These are phyloP conservation scores for Lasiodiplodia sp. DNA, from an alignment of 2,329 filamentous ascomycete species.

Conservation along the genomic window DNA sequence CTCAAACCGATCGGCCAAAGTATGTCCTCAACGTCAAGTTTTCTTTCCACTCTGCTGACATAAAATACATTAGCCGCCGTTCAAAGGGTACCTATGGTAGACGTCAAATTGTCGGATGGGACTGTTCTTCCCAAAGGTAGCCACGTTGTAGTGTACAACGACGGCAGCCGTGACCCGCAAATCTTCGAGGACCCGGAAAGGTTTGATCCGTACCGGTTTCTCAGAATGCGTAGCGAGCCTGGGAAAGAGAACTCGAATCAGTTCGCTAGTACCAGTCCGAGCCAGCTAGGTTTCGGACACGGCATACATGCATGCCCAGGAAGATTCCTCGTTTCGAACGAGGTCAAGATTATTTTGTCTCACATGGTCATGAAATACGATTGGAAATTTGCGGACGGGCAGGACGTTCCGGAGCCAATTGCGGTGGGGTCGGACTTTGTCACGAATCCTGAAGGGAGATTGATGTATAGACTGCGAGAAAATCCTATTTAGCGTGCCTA, in stretches of 20 bases:
- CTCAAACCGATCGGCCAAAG: constrained; percentile 1
- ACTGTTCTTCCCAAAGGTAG: constrained; percentile 30
- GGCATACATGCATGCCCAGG: neutral
- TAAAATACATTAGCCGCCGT: constrained; percentile 12
- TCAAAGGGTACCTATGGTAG: neutral
- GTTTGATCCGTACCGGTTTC: constrained; percentile 32
- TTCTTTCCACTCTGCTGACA: neutral
- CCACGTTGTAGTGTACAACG: neutral
- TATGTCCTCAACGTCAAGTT: neutral
- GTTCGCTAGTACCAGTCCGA: neutral
- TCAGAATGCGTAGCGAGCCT: constrained; percentile 18
- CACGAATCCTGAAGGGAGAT: no score
- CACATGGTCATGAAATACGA: no score
- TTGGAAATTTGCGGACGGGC: no score
- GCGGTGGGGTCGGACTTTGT: no score
- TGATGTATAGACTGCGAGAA: no score
- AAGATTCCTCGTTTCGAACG: neutral
- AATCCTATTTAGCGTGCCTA: no score
- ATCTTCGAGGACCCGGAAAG: constrained; percentile 24
- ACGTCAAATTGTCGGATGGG: constrained; percentile 31
- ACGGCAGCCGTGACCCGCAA: constrained; percentile 10
- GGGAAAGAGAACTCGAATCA: constrained; percentile 19
- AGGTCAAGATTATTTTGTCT: neutral
- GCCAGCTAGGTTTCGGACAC: neutral
- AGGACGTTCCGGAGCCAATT: no score